Conservation (phyloP, 495 filamentous ascomycete genomes). For the Neurospora terricola region DNA sequence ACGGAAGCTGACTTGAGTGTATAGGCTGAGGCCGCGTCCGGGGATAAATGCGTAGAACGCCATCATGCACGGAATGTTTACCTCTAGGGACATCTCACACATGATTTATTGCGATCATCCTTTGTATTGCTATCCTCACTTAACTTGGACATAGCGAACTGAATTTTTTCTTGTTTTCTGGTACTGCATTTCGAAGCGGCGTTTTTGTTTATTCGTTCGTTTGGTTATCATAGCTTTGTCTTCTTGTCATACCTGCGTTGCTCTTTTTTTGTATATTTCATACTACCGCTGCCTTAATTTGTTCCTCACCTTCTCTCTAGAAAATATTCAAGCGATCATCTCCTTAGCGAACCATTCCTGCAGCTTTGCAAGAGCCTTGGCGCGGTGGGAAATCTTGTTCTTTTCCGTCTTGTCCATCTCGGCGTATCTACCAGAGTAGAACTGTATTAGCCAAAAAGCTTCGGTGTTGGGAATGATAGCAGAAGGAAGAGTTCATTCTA, state of each 20-base stretch:
- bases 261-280: not conserved
- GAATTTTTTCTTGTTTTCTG: not conserved
- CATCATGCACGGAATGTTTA: not conserved
- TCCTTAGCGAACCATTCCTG: constrained; percentile 66
- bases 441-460: not conserved
- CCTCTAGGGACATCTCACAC: not conserved
- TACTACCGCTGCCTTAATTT: not conserved
- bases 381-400: constrained; percentile 88
- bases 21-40: not conserved
- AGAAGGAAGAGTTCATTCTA: not conserved
- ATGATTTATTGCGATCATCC: not conserved
- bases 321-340: constrained; percentile 13
- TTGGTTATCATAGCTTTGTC: not conserved
- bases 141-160: not conserved
- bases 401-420: constrained; percentile 93
- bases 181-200: not conserved
- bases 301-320: not conserved
- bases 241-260: not conserved
- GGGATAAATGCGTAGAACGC: not conserved
- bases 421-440: constrained; percentile 48
- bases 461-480: not conserved
- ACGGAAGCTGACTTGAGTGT: not conserved
- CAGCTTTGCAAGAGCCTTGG: constrained; percentile 73
- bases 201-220: not conserved
- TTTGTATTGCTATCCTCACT: not conserved